Evolutionary conservation across 768 basidiomycete species (phyloP), one percentile per base, ranked within the genome.

Genomic region (Amanita molliuscula): DNA sequence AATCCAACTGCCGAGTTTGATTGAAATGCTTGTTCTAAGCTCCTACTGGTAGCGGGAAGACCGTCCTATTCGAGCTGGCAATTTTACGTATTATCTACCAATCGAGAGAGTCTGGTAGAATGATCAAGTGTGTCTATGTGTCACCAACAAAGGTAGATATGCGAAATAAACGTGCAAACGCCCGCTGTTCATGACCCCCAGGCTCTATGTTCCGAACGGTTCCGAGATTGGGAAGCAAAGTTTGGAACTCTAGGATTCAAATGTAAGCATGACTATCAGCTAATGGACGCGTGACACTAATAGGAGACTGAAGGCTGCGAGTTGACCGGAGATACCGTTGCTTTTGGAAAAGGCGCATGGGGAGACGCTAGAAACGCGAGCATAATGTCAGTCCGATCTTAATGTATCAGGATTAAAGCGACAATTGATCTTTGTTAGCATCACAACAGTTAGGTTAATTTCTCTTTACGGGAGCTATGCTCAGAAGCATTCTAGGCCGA

Each of bases 11-110:
- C 15, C 42, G 18, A 26, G 58, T 6, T 56, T 25, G 40, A 47
- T 31, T 41, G 37, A 36, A 54, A 7, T 25, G 33, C 54, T 13
- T 25, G 42, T 53, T 31, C 34, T 25, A 44, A 91, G 94, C 95
- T 2, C 96, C 96, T 0, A 98, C 96, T 11, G 92, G 94, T 25
- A 89, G 90, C 45, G 96, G 96, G 25, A 98, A 98, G 66, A 99
- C 96, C 0, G 90, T 87, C 7, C 67, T 98, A 25, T 99, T 98
- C 57, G 96, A 99, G 61, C 69, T 99, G 11, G 80, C 88, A 2
- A 87, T 97, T 48, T 78, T 98, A 45, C 79, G 79, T 28, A 75
- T 89, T 71, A 65, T 91, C 26, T 68, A 68, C 45, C 64, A 75
- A 44, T 65, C 69, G 6, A 58, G 65, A 44, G 62, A 62, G 25